A percentile compares a stretch with the other conserved stretches of the same genome.
These are phyloP conservation scores for Kalaharituber pfeilii DNA, from an alignment of 2,329 filamentous ascomycete species.

Conservation along the genomic window DNA sequence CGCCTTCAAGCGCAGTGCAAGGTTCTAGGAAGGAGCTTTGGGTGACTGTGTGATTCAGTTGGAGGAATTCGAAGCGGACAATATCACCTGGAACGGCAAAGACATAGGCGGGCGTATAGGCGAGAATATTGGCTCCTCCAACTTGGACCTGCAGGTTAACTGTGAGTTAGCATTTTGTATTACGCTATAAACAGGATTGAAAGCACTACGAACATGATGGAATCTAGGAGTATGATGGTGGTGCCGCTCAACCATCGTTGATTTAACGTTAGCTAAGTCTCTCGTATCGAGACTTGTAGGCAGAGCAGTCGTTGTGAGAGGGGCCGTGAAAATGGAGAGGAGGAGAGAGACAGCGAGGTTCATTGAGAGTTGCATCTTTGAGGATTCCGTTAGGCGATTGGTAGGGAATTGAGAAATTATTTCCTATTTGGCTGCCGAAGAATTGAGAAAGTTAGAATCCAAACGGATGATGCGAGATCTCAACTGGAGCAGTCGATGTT, in stretches of 20 bases:
- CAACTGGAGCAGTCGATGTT: no score
- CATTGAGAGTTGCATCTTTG: background rate
- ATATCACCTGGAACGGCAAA: constrained; percentile 44
- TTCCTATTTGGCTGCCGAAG: no score
- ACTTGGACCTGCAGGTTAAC: constrained; percentile 38
- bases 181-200: background rate
- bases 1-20: constrained; percentile 26
- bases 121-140: constrained; percentile 33
- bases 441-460: no score
- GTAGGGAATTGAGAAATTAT: no score
- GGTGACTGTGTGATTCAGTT: constrained; percentile 34
- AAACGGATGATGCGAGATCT: no score
- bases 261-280: background rate
- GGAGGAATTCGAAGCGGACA: constrained; percentile 50
- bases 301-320: background rate
- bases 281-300: background rate
- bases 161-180: background rate
- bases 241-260: background rate
- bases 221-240: background rate
- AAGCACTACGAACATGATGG: background rate
- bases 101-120: constrained; percentile 50
- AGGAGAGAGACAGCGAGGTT: background rate
- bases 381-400: no score
- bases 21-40: constrained; percentile 27
- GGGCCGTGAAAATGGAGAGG: background rate